phyloP scores from a whole-genome alignment of 768 basidiomycete genomes.

The Stropharia rugosoannulata region DNA sequence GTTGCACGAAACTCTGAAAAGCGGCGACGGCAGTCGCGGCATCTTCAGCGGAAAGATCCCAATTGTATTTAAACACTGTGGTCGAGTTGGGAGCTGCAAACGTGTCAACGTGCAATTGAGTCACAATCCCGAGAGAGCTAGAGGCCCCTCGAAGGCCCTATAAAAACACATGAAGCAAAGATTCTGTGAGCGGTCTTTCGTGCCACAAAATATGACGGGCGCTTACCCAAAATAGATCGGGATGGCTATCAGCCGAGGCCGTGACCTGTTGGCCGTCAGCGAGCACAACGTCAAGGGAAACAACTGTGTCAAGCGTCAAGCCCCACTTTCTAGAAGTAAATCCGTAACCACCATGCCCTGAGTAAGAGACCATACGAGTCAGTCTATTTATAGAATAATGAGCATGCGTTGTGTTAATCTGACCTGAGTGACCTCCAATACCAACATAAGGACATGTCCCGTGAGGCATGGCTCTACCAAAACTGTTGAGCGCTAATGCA shows the following conservation, averaged over 20 bases:
- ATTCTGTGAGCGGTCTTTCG: background rate
- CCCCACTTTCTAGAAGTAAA: conserved; percentile 29
- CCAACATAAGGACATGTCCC: conserved; percentile 48
- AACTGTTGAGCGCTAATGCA: conserved; percentile 31
- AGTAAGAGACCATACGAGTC: background rate
- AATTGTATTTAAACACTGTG: conserved; percentile 35
- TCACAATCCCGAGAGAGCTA: conserved; percentile 39
- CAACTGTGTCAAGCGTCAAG: conserved; percentile 24
- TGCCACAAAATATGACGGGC: background rate
- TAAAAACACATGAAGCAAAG: background rate
- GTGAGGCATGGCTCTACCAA: conserved; percentile 38
- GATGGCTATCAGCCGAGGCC: conserved; percentile 15
- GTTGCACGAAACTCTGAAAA: conserved; percentile 34
- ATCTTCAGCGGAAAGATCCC: conserved; percentile 29
- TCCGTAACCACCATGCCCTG: conserved; percentile 26
- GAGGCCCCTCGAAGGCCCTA: conserved; percentile 40
- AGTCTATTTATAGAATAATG: background rate
- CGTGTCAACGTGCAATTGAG: conserved; percentile 34
- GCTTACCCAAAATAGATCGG: conserved; percentile 29
- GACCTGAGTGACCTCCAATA: conserved; percentile 44
- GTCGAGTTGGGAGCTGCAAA: conserved; percentile 32
- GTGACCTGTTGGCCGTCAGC: conserved; percentile 24
- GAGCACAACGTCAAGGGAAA: conserved; percentile 23
- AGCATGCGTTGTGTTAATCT: background rate
- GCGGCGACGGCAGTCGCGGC: conserved; percentile 31